Evolutionary conservation across 2,329 filamentous ascomycete genomes (phyloP).

Genomic region (Aspergillus eucalypticola): DNA sequence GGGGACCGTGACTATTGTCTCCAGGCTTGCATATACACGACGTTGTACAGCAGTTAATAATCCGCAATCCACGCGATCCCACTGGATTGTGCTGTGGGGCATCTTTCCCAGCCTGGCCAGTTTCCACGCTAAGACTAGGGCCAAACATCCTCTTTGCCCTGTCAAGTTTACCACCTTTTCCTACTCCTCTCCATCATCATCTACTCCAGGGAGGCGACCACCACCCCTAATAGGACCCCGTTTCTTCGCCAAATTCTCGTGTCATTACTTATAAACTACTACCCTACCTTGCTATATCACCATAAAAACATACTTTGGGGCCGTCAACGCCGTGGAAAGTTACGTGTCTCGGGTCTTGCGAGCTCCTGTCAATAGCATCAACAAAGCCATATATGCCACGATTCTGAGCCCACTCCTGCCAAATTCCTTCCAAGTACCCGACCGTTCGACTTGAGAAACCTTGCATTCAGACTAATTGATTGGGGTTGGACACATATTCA

Average conservation of each 20-base stretch:
- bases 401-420: constrained; percentile 19
- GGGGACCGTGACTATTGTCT: neutral
- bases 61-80: constrained; percentile 30
- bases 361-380: constrained; percentile 32
- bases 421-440: constrained; percentile 21
- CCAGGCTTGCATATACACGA: constrained; percentile 11
- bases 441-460: constrained; percentile 16
- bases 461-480: constrained; percentile 25
- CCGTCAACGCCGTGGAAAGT: constrained; percentile 15
- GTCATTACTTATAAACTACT: constrained; percentile 17
- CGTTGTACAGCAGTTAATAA: constrained; percentile 14
- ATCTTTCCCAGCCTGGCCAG: constrained; percentile 32
- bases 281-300: neutral
- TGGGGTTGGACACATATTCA: constrained; percentile 33
- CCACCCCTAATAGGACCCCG: constrained; percentile 13
- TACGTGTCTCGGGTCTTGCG: constrained; percentile 27
- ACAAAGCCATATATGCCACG: constrained; percentile 30
- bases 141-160: constrained; percentile 45
- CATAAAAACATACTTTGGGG: neutral
- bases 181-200: constrained; percentile 23
- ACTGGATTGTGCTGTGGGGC: constrained; percentile 38
- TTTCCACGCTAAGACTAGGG: constrained; percentile 45
- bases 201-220: constrained; percentile 14
- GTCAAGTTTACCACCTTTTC: constrained; percentile 36
- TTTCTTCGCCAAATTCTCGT: constrained; percentile 21